These are phyloP conservation scores for Suhomyces ambrosiae DNA, from an alignment of 1,139 yeast genomes.

Conservation along the genomic window DNA sequence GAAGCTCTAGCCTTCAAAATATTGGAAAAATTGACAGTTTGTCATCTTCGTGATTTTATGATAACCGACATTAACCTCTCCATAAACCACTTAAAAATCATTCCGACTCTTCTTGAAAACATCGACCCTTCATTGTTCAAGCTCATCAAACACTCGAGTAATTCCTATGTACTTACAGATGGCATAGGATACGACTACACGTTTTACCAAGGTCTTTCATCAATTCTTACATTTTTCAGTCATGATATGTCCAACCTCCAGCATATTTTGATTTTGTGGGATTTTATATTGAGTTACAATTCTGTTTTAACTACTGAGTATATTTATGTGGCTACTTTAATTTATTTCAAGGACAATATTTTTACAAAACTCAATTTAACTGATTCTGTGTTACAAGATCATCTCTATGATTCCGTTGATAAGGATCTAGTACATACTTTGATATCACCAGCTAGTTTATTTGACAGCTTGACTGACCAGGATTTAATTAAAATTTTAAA, in stretches of 20 bases:
- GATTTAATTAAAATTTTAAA: conserved; percentile 42
- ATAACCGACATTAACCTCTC: conserved; percentile 67
- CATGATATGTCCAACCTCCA: conserved; percentile 63
- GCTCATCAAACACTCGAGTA: conserved; percentile 44
- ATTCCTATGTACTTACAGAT: conserved; percentile 27
- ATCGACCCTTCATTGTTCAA: conserved; percentile 56
- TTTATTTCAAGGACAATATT: conserved; percentile 44
- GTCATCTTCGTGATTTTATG: conserved; percentile 84
- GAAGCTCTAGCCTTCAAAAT: conserved; percentile 47
- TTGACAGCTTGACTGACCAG: conserved; percentile 31
- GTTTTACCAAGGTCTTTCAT: conserved; percentile 67
- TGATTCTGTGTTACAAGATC: conserved; percentile 5
- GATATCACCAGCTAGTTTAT: conserved; percentile 37
- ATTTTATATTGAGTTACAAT: conserved; percentile 54
- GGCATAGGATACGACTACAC: conserved; percentile 42
- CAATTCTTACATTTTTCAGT: conserved; percentile 74
- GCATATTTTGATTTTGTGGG: conserved; percentile 63
- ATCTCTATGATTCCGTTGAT: conserved; percentile 30
- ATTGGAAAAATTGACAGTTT: conserved; percentile 60
- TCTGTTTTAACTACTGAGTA: conserved; percentile 51
- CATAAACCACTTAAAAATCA: conserved; percentile 60
- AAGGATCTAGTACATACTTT: conserved; percentile 48
- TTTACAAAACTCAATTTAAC: conserved; percentile 25
- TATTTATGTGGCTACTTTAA: conserved; percentile 56
- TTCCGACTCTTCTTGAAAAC: conserved; percentile 59